Evolutionary conservation across 2,329 filamentous ascomycete species (phyloP).

Genomic region (Venturia oleaginea): DNA sequence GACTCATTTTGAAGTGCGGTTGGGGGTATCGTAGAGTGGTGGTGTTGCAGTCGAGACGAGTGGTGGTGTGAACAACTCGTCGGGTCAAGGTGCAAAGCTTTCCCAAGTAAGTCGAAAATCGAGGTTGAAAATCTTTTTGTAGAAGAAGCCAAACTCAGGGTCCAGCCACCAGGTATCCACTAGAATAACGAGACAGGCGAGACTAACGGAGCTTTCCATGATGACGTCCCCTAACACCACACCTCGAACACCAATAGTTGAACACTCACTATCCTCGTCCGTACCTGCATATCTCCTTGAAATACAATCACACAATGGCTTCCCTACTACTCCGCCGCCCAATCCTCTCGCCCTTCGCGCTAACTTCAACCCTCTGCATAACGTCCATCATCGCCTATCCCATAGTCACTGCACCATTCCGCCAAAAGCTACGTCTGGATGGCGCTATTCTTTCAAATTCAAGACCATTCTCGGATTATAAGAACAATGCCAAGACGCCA

Average conservation of each 20-base stretch:
- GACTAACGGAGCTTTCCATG: background rate
- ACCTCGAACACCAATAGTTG: background rate
- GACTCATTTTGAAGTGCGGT: constrained; percentile 43
- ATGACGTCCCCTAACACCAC: background rate
- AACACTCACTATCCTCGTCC: too few species aligned
- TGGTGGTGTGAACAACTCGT: constrained; percentile 31
- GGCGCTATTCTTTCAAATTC: constrained; percentile 23
- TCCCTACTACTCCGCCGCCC: constrained; percentile 31
- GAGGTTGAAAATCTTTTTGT: background rate
- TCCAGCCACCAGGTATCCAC: background rate
- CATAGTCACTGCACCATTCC: constrained; percentile 23
- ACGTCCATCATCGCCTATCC: constrained; percentile 24
- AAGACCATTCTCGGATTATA: constrained; percentile 30
- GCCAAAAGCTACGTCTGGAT: constrained; percentile 26
- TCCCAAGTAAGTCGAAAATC: constrained; percentile 38
- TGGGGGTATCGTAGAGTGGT: background rate
- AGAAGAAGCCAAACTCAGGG: background rate
- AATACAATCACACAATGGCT: constrained; percentile 25
- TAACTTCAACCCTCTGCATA: constrained; percentile 21
- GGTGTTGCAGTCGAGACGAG: constrained; percentile 8
- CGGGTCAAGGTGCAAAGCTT: constrained; percentile 47
- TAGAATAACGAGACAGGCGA: too few species aligned
- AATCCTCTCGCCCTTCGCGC: constrained; percentile 28
- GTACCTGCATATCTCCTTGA: background rate
- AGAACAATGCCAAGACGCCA: constrained; percentile 31